These are phyloP conservation scores for Craspedostauros australis DNA, from an alignment of 108 stramenopile species.

Conservation along the genomic window DNA sequence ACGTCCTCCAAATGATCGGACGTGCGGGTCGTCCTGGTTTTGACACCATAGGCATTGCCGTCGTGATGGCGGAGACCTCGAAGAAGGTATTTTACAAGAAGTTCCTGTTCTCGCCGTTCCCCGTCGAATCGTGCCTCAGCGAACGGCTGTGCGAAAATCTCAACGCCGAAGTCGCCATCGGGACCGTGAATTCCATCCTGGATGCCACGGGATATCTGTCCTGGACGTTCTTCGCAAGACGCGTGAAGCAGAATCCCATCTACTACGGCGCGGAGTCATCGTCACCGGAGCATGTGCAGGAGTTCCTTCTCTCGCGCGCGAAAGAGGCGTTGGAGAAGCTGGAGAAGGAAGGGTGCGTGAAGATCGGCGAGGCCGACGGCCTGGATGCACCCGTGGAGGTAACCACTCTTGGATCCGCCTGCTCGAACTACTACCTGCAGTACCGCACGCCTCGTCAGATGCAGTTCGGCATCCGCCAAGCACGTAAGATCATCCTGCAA, in stretches of 20 bases:
- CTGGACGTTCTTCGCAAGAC: constrained; percentile 96
- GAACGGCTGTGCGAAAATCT: constrained; percentile 88
- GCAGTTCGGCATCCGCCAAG: constrained; percentile 47
- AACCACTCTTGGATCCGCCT: constrained; percentile 73
- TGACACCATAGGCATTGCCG: constrained; percentile 87
- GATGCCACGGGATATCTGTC: constrained; percentile 90
- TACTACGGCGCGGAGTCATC: constrained; percentile 82
- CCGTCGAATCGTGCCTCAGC: constrained; percentile 94
- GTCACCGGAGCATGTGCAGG: constrained; percentile 57
- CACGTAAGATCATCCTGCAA: constrained; percentile 28
- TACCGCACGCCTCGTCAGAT: constrained; percentile 79
- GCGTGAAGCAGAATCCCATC: constrained; percentile 91
- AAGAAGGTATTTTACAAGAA: constrained; percentile 97
- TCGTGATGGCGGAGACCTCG: constrained; percentile 89
- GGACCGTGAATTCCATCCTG: constrained; percentile 61
- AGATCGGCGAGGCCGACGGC: constrained; percentile 42
- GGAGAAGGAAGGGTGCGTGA: constrained; percentile 68
- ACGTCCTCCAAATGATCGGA: constrained; percentile 99
- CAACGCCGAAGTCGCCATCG: constrained; percentile 92
- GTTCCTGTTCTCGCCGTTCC: constrained; percentile 98
- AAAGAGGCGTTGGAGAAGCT: constrained; percentile 57
- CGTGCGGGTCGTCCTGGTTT: constrained; percentile 94
- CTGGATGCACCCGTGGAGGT: constrained; percentile 23
- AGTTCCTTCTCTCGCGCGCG: constrained; percentile 55
- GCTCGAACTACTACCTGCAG: constrained; percentile 90